Percentiles rank a stretch among this genome's conserved stretches.
Evolutionary conservation across 2,329 filamentous ascomycete species (phyloP).

Genomic region (Colletotrichum sublineola): DNA sequence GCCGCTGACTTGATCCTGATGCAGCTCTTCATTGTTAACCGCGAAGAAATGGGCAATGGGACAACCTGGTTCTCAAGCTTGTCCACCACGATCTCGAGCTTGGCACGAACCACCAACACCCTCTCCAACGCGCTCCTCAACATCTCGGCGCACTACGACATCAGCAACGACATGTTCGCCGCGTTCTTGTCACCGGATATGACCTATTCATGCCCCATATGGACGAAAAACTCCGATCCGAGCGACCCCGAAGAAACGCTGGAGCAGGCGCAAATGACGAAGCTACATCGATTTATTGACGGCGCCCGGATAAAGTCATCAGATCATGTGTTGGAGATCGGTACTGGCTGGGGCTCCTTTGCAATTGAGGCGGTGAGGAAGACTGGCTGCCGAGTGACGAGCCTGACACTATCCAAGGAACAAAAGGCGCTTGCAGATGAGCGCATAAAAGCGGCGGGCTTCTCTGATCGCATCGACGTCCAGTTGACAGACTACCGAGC

Average conservation of each 20-base stretch:
- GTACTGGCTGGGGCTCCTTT: slow-evolving; percentile 82
- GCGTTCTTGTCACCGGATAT: slow-evolving; percentile 81
- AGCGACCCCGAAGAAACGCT: slow-evolving; percentile 66
- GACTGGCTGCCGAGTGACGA: slow-evolving; percentile 78
- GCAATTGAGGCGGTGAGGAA: slow-evolving; percentile 76
- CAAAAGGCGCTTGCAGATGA: slow-evolving; percentile 77
- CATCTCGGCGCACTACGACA: slow-evolving; percentile 80
- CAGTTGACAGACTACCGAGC: slow-evolving; percentile 77
- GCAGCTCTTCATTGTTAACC: slow-evolving; percentile 78
- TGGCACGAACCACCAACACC: slow-evolving; percentile 71
- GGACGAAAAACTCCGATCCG: slow-evolving; percentile 62
- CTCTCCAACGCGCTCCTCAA: slow-evolving; percentile 72
- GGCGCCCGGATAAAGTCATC: slow-evolving; percentile 72
- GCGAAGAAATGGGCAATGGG: slow-evolving; percentile 73
- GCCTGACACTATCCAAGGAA: slow-evolving; percentile 75
- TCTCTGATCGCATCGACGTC: slow-evolving; percentile 73
- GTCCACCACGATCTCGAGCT: slow-evolving; percentile 67
- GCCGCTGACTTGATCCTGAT: slow-evolving; percentile 43
- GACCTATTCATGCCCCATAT: slow-evolving; percentile 81
- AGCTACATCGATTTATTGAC: slow-evolving; percentile 75
- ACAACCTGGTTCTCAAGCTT: slow-evolving; percentile 72
- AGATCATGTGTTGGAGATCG: slow-evolving; percentile 81
- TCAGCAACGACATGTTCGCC: slow-evolving; percentile 82
- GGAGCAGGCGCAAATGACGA: slow-evolving; percentile 76
- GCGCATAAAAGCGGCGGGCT: slow-evolving; percentile 72